Conservation (phyloP, 108 stramenopile genomes). For the Nannochloropsis salina region DNA sequence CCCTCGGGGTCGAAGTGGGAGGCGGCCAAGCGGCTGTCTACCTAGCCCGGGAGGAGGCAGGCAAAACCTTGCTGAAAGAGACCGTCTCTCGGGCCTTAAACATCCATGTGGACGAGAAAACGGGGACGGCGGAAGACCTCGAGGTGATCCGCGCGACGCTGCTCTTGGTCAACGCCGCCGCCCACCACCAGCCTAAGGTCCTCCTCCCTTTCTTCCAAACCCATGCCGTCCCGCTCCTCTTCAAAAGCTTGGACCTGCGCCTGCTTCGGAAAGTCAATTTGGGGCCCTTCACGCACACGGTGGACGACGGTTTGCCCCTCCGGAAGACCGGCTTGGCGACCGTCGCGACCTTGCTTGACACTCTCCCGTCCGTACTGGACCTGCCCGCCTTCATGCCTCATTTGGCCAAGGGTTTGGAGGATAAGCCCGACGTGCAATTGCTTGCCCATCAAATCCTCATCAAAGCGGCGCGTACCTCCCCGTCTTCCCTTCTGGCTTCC, state of each 20-base stretch:
- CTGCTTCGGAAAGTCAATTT: slow-evolving; percentile 84
- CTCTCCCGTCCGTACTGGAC: slow-evolving; percentile 50
- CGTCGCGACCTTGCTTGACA: slow-evolving; percentile 80
- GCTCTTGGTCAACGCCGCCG: slow-evolving; percentile 83
- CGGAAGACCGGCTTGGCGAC: slow-evolving; percentile 85
- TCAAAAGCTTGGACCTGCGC: slow-evolving; percentile 68
- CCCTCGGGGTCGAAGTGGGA: neutral
- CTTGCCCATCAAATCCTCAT: slow-evolving; percentile 53
- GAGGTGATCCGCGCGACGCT: slow-evolving; percentile 70
- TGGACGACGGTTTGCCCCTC: slow-evolving; percentile 91
- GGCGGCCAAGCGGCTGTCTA: neutral
- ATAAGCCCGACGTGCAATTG: slow-evolving; percentile 52
- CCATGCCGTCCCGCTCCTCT: slow-evolving; percentile 65
- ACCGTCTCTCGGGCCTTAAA: neutral
- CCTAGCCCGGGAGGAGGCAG: neutral
- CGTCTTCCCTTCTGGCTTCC: slow-evolving; percentile 43
- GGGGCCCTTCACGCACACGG: slow-evolving; percentile 92
- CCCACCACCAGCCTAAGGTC: slow-evolving; percentile 64
- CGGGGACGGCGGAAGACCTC: neutral
- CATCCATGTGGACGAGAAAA: neutral
- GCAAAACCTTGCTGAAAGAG: neutral
- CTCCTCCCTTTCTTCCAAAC: slow-evolving; percentile 65
- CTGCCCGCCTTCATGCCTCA: slow-evolving; percentile 46
- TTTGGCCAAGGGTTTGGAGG: slow-evolving; percentile 48
- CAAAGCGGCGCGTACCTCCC: slow-evolving; percentile 37